phyloP scores from a whole-genome alignment of 805 yeast species.

The Candida ovalis region DNA sequence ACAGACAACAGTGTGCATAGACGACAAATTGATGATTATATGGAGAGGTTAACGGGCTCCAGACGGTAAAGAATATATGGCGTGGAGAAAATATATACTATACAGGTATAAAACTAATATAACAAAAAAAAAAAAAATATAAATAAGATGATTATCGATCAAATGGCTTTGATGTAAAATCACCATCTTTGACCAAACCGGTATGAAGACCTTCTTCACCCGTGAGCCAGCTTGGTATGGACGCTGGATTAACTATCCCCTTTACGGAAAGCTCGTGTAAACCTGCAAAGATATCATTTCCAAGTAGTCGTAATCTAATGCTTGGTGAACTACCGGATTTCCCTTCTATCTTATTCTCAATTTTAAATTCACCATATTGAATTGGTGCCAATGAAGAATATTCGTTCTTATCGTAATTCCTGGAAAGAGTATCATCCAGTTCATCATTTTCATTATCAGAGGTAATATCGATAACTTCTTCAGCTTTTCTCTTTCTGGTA shows the following conservation, averaged over 20 bases:
- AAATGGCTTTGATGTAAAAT: conserved; percentile 17
- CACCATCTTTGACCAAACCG: conserved; percentile 44
- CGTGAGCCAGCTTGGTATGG: conserved; percentile 70
- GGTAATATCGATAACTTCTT: not conserved
- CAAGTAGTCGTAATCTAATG: conserved; percentile 42
- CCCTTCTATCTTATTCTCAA: conserved; percentile 34
- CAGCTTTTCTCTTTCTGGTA: conserved; percentile 20
- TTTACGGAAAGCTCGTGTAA: conserved; percentile 59
- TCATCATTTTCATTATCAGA: conserved; percentile 9
- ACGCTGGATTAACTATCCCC: conserved; percentile 47
- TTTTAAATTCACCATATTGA: conserved; percentile 44
- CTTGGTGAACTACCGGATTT: conserved; percentile 18
- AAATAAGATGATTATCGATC: not conserved
- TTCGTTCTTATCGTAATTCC: conserved; percentile 22
- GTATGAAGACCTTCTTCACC: conserved; percentile 63
- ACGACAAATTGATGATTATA: conserved; percentile 22
- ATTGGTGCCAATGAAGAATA: conserved; percentile 58
- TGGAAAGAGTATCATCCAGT: not conserved
- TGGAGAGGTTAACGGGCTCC: conserved; percentile 23
- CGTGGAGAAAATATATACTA: not conserved
- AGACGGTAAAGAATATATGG: conserved; percentile 7
- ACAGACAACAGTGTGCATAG: conserved; percentile 18
- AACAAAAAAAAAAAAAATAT: not conserved
- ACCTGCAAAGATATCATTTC: conserved; percentile 76
- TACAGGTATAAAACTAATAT: not conserved